A percentile compares a stretch with the other conserved stretches of the same genome.
Evolutionary conservation across 2,329 filamentous ascomycete species (phyloP).

Genomic region (Thielaviopsis musarum): DNA sequence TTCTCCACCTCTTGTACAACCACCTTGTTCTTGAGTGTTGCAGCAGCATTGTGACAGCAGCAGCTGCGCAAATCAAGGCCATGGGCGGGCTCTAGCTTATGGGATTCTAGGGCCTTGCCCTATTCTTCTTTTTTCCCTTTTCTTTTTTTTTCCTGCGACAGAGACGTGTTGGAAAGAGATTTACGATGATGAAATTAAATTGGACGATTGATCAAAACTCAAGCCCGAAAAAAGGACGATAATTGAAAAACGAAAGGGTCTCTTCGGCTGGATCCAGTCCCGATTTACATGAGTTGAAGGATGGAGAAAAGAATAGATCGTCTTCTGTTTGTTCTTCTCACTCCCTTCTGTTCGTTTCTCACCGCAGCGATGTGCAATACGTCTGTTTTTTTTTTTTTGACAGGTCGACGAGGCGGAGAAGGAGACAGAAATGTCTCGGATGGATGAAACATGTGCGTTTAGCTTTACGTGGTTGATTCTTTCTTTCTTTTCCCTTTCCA

Average conservation of each 20-base stretch:
- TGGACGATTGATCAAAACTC: neutral
- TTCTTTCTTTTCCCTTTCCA: neutral
- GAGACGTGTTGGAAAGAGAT: neutral
- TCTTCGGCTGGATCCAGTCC: neutral
- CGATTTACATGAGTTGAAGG: neutral
- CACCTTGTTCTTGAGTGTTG: neutral
- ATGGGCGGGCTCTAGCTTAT: constrained; percentile 33
- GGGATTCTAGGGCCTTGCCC: constrained; percentile 24
- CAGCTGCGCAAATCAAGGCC: constrained; percentile 23
- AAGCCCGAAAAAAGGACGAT: neutral
- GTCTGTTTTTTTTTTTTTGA: neutral
- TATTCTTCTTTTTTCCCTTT: neutral
- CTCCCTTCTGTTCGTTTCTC: neutral
- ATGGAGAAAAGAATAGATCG: neutral
- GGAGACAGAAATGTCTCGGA: neutral
- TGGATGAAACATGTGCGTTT: neutral
- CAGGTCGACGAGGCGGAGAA: neutral
- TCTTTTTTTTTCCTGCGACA: neutral
- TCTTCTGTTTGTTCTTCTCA: neutral
- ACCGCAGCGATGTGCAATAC: neutral
- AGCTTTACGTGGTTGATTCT: neutral
- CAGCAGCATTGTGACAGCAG: constrained; percentile 18
- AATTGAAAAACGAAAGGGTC: neutral
- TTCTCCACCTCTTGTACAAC: neutral
- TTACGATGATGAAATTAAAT: neutral